Percentiles rank a stretch among this genome's conserved stretches.
These are phyloP conservation scores for Populus hybrid DNA, from an alignment of 441 rosid species.

Conservation along the genomic window DNA sequence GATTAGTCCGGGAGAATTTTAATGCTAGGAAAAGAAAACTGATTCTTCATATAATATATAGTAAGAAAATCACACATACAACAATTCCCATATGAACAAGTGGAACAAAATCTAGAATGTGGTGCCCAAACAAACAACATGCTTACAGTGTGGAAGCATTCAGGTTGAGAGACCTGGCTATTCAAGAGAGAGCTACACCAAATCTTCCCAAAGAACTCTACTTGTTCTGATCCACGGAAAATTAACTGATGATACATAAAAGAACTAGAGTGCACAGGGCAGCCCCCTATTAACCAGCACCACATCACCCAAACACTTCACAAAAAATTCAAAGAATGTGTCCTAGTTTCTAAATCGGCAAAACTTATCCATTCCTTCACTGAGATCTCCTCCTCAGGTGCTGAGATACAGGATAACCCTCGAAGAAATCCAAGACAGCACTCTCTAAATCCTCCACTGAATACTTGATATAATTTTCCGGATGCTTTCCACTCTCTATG, in stretches of 20 bases:
- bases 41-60: slow-evolving; percentile 31
- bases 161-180: slow-evolving; percentile 34
- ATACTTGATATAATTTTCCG: slow-evolving; percentile 87
- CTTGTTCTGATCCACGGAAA: slow-evolving; percentile 16
- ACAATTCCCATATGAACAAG: slow-evolving; percentile 51
- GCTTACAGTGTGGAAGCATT: slow-evolving; percentile 60
- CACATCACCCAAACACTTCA: slow-evolving; percentile 41
- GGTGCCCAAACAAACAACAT: slow-evolving; percentile 37
- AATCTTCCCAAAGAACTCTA: slow-evolving; percentile 21
- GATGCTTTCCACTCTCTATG: slow-evolving; percentile 91
- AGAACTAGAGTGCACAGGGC: slow-evolving; percentile 22
- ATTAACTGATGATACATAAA: slow-evolving; percentile 9
- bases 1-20: background rate
- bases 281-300: slow-evolving; percentile 32
- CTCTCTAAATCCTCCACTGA: slow-evolving; percentile 81
- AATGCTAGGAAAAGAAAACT: slow-evolving; percentile 16
- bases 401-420: slow-evolving; percentile 70
- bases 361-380: slow-evolving; percentile 37
- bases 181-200: slow-evolving; percentile 26
- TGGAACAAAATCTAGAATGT: slow-evolving; percentile 43
- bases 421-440: slow-evolving; percentile 86
- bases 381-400: slow-evolving; percentile 77
- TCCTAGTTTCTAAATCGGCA: slow-evolving; percentile 45
- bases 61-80: slow-evolving; percentile 35
- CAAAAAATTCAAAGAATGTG: slow-evolving; percentile 71